A percentile compares a stretch with the other conserved stretches of the same genome.
These are phyloP conservation scores for Aureobasidium sp. DNA, from an alignment of 2,329 filamentous ascomycete genomes.

Conservation along the genomic window DNA sequence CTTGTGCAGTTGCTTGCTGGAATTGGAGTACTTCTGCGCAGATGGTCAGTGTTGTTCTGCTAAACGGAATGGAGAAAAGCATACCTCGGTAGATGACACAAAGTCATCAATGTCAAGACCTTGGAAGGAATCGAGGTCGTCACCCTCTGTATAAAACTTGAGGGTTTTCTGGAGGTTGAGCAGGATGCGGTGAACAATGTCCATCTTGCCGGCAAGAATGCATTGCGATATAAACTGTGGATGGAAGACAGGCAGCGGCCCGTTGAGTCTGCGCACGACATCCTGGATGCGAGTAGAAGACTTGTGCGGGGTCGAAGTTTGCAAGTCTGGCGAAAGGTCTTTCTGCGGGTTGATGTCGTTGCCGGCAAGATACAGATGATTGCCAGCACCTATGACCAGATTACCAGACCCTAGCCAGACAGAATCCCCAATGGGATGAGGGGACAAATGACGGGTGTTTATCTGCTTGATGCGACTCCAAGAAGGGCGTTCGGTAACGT, in stretches of 20 bases:
- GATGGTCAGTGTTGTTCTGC: constrained; percentile 18
- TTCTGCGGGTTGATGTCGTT: constrained; percentile 60
- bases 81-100: constrained; percentile 38
- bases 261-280: constrained; percentile 72
- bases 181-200: constrained; percentile 63
- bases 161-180: constrained; percentile 63
- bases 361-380: constrained; percentile 80
- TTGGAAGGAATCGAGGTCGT: constrained; percentile 69
- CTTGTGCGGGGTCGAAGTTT: constrained; percentile 39
- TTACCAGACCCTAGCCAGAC: constrained; percentile 83
- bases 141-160: constrained; percentile 76
- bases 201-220: constrained; percentile 68
- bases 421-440: constrained; percentile 85
- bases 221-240: constrained; percentile 85
- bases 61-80: constrained; percentile 11
- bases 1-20: constrained; percentile 10
- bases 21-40: neutral
- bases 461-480: constrained; percentile 83
- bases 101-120: constrained; percentile 47
- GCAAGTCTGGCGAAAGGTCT: constrained; percentile 48
- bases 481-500: constrained; percentile 77
- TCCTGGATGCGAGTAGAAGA: constrained; percentile 65
- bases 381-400: constrained; percentile 79
- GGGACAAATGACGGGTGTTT: constrained; percentile 60
- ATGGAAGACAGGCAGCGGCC: constrained; percentile 81